phyloP scores from a whole-genome alignment of 2,329 filamentous ascomycete species.

The Xenoacremonium recifei region DNA sequence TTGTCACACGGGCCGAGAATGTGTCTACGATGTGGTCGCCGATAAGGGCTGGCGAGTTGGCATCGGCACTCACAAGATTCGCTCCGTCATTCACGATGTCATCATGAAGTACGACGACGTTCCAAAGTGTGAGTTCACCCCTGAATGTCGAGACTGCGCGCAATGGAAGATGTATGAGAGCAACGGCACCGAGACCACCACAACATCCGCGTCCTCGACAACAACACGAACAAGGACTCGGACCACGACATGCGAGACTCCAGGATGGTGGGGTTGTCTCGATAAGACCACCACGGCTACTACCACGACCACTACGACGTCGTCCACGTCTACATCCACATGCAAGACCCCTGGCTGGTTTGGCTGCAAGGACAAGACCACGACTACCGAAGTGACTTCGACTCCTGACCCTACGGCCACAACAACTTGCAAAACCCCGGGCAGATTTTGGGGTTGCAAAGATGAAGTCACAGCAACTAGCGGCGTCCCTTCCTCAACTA shows the following conservation, averaged over 20 bases:
- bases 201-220: constrained; percentile 55
- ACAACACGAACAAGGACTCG: constrained; percentile 70
- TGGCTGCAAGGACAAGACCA: constrained; percentile 55
- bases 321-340: constrained; percentile 50
- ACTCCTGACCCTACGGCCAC: constrained; percentile 24
- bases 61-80: constrained; percentile 88
- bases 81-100: constrained; percentile 83
- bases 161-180: constrained; percentile 95
- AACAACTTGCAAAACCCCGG: constrained; percentile 48
- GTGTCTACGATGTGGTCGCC: constrained; percentile 86
- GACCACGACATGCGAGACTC: constrained; percentile 85
- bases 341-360: constrained; percentile 66
- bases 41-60: constrained; percentile 92
- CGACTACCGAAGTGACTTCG: constrained; percentile 25
- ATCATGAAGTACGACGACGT: constrained; percentile 79
- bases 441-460: constrained; percentile 56
- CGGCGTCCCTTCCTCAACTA: constrained; percentile 32
- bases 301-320: constrained; percentile 41
- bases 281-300: constrained; percentile 59
- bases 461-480: constrained; percentile 37
- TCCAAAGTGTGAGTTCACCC: constrained; percentile 71
- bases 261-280: constrained; percentile 86
- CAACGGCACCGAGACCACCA: constrained; percentile 78
- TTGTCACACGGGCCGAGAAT: constrained; percentile 88
- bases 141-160: constrained; percentile 84